Percentiles rank a stretch among this genome's conserved stretches.
Evolutionary conservation across 805 yeast genomes (phyloP).

Genomic region (Millerago galiae): DNA sequence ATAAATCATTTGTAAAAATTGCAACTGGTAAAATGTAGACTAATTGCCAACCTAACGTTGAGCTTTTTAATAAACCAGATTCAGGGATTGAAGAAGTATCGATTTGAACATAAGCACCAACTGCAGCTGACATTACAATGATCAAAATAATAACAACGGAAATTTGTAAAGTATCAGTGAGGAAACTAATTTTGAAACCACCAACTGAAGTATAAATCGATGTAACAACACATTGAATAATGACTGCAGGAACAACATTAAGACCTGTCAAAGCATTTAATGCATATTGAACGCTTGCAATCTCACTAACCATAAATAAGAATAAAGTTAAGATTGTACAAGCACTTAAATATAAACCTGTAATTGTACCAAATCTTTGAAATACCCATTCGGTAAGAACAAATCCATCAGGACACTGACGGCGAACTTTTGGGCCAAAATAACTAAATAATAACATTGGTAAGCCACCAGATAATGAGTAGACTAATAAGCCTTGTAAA

Average conservation of each 20-base stretch:
- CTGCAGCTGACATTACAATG: constrained; percentile 68
- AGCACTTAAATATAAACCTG: constrained; percentile 70
- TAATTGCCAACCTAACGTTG: constrained; percentile 82
- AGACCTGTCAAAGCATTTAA: constrained; percentile 72
- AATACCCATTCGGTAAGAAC: constrained; percentile 94
- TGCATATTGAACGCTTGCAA: constrained; percentile 74
- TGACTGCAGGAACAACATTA: constrained; percentile 71
- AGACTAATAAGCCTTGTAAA: constrained; percentile 78
- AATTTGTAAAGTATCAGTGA: constrained; percentile 87
- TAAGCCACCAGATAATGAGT: constrained; percentile 70
- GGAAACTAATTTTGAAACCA: constrained; percentile 82
- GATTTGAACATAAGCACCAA: constrained; percentile 61
- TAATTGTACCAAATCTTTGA: constrained; percentile 63
- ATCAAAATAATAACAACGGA: constrained; percentile 57
- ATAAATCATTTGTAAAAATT: constrained; percentile 83
- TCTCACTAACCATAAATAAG: constrained; percentile 81
- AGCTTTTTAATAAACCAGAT: constrained; percentile 56
- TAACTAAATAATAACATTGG: constrained; percentile 82
- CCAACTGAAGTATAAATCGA: constrained; percentile 83
- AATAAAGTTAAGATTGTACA: constrained; percentile 83
- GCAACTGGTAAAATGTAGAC: constrained; percentile 81
- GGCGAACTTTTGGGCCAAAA: constrained; percentile 75
- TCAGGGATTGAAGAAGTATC: constrained; percentile 59
- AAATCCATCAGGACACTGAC: constrained; percentile 81
- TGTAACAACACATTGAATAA: constrained; percentile 82